Evolutionary conservation across 805 yeast species (phyloP), one percentile per base, ranked within the genome.

Genomic region (Suhomyces sp.): DNA sequence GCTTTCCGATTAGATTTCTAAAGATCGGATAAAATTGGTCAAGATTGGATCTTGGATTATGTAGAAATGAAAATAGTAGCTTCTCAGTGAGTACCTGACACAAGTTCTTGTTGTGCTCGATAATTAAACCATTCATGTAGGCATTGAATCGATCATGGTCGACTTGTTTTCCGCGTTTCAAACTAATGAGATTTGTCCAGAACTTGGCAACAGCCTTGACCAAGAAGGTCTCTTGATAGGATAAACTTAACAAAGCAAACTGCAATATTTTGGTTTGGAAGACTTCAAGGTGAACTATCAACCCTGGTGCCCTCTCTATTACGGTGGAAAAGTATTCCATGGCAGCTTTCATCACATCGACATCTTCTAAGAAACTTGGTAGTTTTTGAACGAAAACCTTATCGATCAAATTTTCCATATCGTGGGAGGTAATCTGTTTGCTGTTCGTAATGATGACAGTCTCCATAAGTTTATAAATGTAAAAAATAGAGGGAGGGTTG

Each of bases 1-100:
- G 76, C 57, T 81, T 83, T 0, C 55, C 83, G 48, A 67, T 65
- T 60, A 84, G 60, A 2, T 73, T 66, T 47, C 85, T 71, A 53
- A 84, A 67, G 1, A 83, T 61, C 17, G 82, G 84, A 40, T 82
- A 81, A 63, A 74, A 87, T 45, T 72, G 70, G 12, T 84, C 89
- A 41, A 86, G 63, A 54, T 82, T 83, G 0, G 92, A 86, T 57
- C 93, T 70, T 5, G 86, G 64, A 41, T 74, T 70, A 44, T 67
- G 63, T 5, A 82, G 57, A 24, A 85, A 74, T 1, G 75, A 49
- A 54, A 51, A 26, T 26, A 67, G 47, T 35, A 74, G 51, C 60
- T 73, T 57, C 52, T 54, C 47, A 22, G 74, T 60, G 6, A 74
- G 57, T 2, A 52, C 29, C n/a, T 42, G 54, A 3, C 74, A 71